Evolutionary conservation across 768 basidiomycete species (phyloP), one percentile per base, ranked within the genome.

Genomic region (Leccinum pellstonianum): DNA sequence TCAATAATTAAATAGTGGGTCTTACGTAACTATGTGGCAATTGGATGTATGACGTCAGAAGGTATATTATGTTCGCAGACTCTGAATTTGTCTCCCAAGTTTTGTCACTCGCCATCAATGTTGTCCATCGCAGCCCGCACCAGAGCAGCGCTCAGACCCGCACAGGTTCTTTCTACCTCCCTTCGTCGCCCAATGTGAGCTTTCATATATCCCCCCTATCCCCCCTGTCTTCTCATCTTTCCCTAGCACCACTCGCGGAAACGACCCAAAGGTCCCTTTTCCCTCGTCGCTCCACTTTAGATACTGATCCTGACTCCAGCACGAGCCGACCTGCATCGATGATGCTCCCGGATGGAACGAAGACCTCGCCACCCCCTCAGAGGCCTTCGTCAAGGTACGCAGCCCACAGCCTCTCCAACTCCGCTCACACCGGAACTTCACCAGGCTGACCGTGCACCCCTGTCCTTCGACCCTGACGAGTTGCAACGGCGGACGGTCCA

Each of bases 271-370:
- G 68, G 85, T 85, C 23, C 63, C 62, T 12, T 17, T 62, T 10
- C 17, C n/a, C 8, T 41, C 38, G 17, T 41, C 9, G 9, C 38
- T 41, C 17, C 38, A 41, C 38, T 41, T 41, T n/a, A 0, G 38
- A n/a, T 7, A n/a, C 17, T 41, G 17, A 41, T 41, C 3, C 8
- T n/a, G 38, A 41, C 38, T 41, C 81, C 63, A 79, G 11, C 71
- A 86, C 21, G 83, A 84, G 12, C 77, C 80, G n/a, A 83, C 64
- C 70, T 79, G 82, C 10, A 79, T 81, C 56, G 63, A 73, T n/a
- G 63, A 78, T 11, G 86, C 87, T 0, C 87, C 86, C 3, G 88
- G 87, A 1, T 90, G 88, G 88, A 88, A 88, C 61, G 88, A 90
- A 64, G 69, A 72, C 25, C 79, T 90, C 12, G 88, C 88, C 0